Evolutionary conservation across 129 eudicot genomes (phyloP).

Genomic region (Silybum marianum): DNA sequence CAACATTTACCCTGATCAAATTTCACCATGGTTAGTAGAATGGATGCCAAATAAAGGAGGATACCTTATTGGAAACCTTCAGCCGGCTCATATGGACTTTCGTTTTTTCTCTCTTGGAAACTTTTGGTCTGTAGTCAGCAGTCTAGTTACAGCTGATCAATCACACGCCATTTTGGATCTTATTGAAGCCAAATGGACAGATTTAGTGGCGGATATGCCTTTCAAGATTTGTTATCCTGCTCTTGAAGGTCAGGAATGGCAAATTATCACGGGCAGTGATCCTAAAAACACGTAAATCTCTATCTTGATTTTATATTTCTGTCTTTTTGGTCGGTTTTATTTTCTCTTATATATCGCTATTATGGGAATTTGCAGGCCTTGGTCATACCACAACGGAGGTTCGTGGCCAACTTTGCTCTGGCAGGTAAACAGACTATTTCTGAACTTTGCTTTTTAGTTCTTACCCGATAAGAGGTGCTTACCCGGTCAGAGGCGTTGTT

Average conservation of each 20-base stretch:
- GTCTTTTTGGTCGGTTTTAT: neutral
- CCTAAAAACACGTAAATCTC: constrained; percentile 76
- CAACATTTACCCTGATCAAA: constrained; percentile 81
- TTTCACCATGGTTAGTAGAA: constrained; percentile 62
- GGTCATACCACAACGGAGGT: constrained; percentile 93
- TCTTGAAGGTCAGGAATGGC: constrained; percentile 76
- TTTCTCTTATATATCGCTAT: neutral
- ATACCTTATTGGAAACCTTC: constrained; percentile 76
- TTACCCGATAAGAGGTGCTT: neutral
- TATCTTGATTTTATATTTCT: constrained; percentile 4
- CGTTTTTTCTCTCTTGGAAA: constrained; percentile 75
- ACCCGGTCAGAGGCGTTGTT: neutral
- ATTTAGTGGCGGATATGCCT: constrained; percentile 79
- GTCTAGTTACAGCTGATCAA: constrained; percentile 58
- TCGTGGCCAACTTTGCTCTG: constrained; percentile 91
- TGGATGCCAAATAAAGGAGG: constrained; percentile 87
- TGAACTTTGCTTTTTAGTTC: neutral
- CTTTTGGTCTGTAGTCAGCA: constrained; percentile 56
- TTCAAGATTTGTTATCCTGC: constrained; percentile 86
- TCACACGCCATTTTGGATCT: constrained; percentile 68
- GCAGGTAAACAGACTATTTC: constrained; percentile 56
- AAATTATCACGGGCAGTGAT: constrained; percentile 73
- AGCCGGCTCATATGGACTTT: constrained; percentile 89
- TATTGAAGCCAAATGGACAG: constrained; percentile 74
- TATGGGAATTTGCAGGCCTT: constrained; percentile 53